Percentiles rank a stretch among this genome's conserved stretches.
Evolutionary conservation across 768 basidiomycete genomes (phyloP).

Genomic region (Symmetrospora coprosmae): DNA sequence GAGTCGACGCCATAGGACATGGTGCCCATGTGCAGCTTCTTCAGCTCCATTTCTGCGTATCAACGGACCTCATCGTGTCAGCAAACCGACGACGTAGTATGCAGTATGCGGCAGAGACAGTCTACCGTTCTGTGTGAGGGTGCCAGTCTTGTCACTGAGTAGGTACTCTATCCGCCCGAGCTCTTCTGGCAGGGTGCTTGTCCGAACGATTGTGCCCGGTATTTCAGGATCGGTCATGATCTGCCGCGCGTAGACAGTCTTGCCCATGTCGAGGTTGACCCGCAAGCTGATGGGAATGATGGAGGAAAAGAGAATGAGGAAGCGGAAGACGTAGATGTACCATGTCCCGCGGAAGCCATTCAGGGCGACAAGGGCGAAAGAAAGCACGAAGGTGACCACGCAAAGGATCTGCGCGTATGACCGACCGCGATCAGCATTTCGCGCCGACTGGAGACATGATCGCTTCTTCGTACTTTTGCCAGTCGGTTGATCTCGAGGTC

Average conservation of each 20-base stretch:
- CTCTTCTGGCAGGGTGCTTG: constrained; percentile 94
- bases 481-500: constrained; percentile 90
- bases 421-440: not conserved
- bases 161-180: constrained; percentile 89
- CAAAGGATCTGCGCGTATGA: constrained; percentile 67
- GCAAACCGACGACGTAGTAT: not conserved
- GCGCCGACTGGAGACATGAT: not conserved
- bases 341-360: constrained; percentile 91
- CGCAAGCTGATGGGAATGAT: constrained; percentile 98
- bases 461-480: constrained; percentile 67
- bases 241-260: constrained; percentile 89
- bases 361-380: constrained; percentile 77
- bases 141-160: constrained; percentile 94
- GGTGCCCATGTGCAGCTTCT: constrained; percentile 95
- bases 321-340: constrained; percentile 92
- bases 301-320: constrained; percentile 92
- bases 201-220: constrained; percentile 85
- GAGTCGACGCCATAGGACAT: constrained; percentile 92
- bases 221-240: constrained; percentile 90
- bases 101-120: not conserved
- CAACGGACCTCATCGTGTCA: too few species aligned
- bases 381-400: constrained; percentile 79
- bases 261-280: constrained; percentile 99
- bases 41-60: constrained; percentile 92
- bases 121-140: constrained; percentile 87